These are phyloP conservation scores for Boletus fagicola DNA, from an alignment of 768 basidiomycete genomes.

Conservation along the genomic window DNA sequence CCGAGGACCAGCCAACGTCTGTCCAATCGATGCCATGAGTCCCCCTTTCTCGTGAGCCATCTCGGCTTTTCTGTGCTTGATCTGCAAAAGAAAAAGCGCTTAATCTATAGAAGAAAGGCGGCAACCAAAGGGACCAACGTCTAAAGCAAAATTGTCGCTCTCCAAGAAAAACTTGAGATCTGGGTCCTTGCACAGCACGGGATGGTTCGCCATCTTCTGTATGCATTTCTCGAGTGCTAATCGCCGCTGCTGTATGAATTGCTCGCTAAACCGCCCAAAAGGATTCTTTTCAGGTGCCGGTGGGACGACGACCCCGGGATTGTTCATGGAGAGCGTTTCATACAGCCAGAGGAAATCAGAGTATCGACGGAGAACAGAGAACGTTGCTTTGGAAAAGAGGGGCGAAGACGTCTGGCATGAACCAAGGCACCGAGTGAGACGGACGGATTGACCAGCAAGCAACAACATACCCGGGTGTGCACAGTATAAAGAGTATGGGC, in stretches of 20 bases:
- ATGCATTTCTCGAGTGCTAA: slow-evolving; percentile 85
- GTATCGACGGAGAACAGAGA: slow-evolving; percentile 95
- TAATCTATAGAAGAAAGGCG: slow-evolving; percentile 2
- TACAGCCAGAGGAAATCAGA: slow-evolving; percentile 98
- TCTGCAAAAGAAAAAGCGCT: slow-evolving; percentile 43
- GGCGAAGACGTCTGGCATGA: slow-evolving; percentile 74
- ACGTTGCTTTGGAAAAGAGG: slow-evolving; percentile 74
- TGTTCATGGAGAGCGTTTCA: slow-evolving; percentile 82
- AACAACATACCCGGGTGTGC: slow-evolving; percentile 66
- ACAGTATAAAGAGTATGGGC: slow-evolving; percentile 97
- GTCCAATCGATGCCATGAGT: slow-evolving; percentile 79
- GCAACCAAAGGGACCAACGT: slow-evolving; percentile 52
- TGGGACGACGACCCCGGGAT: slow-evolving; percentile 96
- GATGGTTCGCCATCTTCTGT: slow-evolving; percentile 90
- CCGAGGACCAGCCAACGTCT: slow-evolving; percentile 71
- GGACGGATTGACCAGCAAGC: not conserved
- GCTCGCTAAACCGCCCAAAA: slow-evolving; percentile 89
- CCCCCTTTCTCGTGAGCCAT: slow-evolving; percentile 77
- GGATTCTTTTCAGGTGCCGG: slow-evolving; percentile 95
- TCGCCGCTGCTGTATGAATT: slow-evolving; percentile 86
- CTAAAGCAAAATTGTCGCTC: slow-evolving; percentile 85
- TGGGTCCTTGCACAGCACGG: slow-evolving; percentile 81
- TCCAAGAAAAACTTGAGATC: slow-evolving; percentile 91
- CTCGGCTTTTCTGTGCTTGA: slow-evolving; percentile 83
- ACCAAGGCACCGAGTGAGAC: not conserved